Base-by-base conservation (phyloP, 257 asterid genomes). In the Knoxia roxburghii region DNA sequence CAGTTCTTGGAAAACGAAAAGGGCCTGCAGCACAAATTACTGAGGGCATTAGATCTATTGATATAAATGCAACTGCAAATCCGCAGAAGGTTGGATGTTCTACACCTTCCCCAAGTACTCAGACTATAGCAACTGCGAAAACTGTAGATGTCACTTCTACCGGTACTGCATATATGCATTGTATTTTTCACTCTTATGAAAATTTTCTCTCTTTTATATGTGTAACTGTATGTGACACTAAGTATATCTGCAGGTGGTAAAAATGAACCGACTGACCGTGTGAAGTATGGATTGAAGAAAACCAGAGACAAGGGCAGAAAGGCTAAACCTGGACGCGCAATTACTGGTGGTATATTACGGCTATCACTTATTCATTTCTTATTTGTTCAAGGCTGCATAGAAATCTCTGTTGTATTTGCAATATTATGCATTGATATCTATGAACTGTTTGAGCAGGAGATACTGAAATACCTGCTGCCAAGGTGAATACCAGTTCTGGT, bases 291-390 rank as follows among this genome's bases (percentile, higher is more conserved):
- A 10, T 49, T 39, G 26, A 49, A 14, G 4, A 39, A 37, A 21
- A 10, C n/a, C 37, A n/a, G 32, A 8, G 49, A 60, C n/a, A 27
- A 50, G 56, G 49, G 32, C 35, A 39, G 1, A n/a, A 23, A 40
- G 10, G 27, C 32, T 51, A 61, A 26, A 24, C 7, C 12, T 62
- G 46, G 55, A 50, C 62, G 18, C 18, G 64, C 4, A 0, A 58
- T 33, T 41, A 1, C 46, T 11, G 23, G 46, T 52, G 69, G 75
- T 58, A 68, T 62, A 48, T 61, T 18, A n/a, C 13, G 65, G 21
- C 11, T 48, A 37, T 68, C 43, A 20, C 15, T 68, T 20, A 2
- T 45, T 55, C 27, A 8, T 62, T 54, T 33, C 10, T 30, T 33
- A 18, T 20, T 24, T 39, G 13, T 21, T 46, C 46, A 40, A 43